phyloP scores from a whole-genome alignment of 2,329 filamentous ascomycete species.

The Pyrenophora seminiperda region DNA sequence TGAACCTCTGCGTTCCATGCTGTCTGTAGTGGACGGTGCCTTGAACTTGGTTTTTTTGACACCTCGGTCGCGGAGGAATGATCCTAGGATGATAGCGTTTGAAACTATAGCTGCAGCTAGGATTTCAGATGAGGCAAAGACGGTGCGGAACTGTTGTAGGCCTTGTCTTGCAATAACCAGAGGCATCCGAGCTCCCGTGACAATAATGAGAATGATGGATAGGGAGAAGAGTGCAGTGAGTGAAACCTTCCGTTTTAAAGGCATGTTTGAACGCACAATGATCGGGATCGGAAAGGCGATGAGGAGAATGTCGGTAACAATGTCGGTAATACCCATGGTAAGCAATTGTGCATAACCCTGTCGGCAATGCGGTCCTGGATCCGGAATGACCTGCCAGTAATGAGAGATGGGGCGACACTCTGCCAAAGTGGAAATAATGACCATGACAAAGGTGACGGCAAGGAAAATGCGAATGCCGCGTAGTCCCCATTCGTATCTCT shows the following conservation, averaged over 20 bases:
- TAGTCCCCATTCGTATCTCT: slow-evolving; percentile 73
- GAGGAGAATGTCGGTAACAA: slow-evolving; percentile 85
- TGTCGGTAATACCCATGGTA: slow-evolving; percentile 87
- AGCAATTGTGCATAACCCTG: slow-evolving; percentile 86
- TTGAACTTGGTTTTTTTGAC: slow-evolving; percentile 85
- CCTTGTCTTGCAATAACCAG: slow-evolving; percentile 73
- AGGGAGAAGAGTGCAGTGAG: slow-evolving; percentile 82
- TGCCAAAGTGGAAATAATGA: slow-evolving; percentile 78
- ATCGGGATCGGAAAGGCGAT: slow-evolving; percentile 89
- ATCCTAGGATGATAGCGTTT: slow-evolving; percentile 87
- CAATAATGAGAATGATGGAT: slow-evolving; percentile 77
- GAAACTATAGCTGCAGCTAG: slow-evolving; percentile 85
- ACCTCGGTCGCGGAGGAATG: slow-evolving; percentile 88
- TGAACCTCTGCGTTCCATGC: slow-evolving; percentile 62
- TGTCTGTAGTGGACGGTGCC: slow-evolving; percentile 57
- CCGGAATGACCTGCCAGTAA: slow-evolving; percentile 67
- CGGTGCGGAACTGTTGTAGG: slow-evolving; percentile 82
- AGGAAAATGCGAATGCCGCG: slow-evolving; percentile 76
- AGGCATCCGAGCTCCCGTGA: slow-evolving; percentile 82
- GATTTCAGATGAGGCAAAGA: slow-evolving; percentile 88
- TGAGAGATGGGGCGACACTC: slow-evolving; percentile 73
- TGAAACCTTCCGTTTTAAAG: slow-evolving; percentile 75
- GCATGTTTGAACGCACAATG: slow-evolving; percentile 78
- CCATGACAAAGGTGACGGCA: slow-evolving; percentile 75
- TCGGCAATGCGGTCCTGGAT: slow-evolving; percentile 83